Percentiles rank a stretch among this genome's conserved stretches.
Conservation (phyloP, 2,329 filamentous ascomycete species). For the Claviceps lovelessii region DNA sequence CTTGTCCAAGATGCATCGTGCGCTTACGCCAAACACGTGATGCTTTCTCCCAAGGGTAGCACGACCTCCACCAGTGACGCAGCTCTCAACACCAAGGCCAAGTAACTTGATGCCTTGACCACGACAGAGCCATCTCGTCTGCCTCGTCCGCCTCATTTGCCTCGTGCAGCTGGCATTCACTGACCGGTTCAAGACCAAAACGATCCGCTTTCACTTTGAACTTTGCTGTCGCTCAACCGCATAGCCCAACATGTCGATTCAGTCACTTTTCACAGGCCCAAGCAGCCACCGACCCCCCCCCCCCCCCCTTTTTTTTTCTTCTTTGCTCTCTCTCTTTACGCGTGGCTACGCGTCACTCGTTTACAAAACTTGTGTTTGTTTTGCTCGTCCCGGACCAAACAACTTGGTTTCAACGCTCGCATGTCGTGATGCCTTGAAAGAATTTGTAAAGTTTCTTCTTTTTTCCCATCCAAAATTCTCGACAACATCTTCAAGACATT, state of each 20-base stretch:
- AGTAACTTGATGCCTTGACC: background rate
- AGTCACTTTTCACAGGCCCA: background rate
- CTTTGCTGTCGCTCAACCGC: background rate
- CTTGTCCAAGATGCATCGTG: background rate
- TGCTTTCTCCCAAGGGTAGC: background rate
- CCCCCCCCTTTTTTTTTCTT: too few relatives aligned
- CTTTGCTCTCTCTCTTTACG: constrained; percentile 22
- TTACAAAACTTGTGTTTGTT: background rate
- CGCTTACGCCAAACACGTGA: background rate
- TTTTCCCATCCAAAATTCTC: constrained; percentile 12
- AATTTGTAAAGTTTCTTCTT: constrained; percentile 5
- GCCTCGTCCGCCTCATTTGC: background rate
- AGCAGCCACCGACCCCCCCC: background rate
- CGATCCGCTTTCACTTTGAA: background rate
- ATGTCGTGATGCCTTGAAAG: too few relatives aligned
- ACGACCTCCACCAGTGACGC: background rate
- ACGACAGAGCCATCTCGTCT: background rate
- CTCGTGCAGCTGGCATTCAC: background rate
- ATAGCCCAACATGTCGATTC: background rate
- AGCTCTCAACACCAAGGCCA: background rate
- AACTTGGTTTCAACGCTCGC: background rate
- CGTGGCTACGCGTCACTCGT: background rate
- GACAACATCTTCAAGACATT: background rate
- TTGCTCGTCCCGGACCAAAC: background rate
- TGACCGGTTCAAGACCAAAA: background rate